Percentiles rank a stretch among this genome's conserved stretches.
These are phyloP conservation scores for Helotiales sp. DNA, from an alignment of 2,329 filamentous ascomycete species.

Conservation along the genomic window DNA sequence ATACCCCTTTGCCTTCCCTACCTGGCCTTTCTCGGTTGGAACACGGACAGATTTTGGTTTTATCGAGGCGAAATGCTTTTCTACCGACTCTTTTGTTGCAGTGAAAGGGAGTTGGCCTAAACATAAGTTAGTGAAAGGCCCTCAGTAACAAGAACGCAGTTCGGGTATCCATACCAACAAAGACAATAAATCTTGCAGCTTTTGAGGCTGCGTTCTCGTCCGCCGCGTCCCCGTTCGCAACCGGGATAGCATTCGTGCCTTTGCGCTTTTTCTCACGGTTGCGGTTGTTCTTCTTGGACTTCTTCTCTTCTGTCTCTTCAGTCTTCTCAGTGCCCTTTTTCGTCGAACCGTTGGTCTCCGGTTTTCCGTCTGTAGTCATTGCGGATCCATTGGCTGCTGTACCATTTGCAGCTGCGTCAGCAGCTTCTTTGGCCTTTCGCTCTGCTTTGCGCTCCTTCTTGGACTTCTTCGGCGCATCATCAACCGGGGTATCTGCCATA, in stretches of 20 bases:
- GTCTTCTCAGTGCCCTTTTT: constrained; percentile 11
- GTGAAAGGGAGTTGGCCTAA: constrained; percentile 86
- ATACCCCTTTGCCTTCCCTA: constrained; percentile 72
- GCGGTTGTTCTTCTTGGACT: constrained; percentile 46
- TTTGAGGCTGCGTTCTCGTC: constrained; percentile 26
- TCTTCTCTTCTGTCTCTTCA: constrained; percentile 35
- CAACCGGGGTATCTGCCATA: constrained; percentile 21
- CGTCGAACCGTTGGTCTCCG: constrained; percentile 17
- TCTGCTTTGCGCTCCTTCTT: constrained; percentile 46
- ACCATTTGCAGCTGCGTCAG: constrained; percentile 35
- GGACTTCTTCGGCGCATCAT: constrained; percentile 41
- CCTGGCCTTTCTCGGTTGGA: constrained; percentile 68
- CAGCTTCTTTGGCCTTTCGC: constrained; percentile 43
- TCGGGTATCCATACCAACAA: constrained; percentile 63
- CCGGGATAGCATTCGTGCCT: constrained; percentile 18
- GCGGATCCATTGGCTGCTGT: neutral
- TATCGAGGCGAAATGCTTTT: constrained; percentile 78
- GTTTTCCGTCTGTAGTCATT: neutral
- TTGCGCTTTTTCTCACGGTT: constrained; percentile 44
- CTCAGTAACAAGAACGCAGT: constrained; percentile 7
- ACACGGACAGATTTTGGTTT: constrained; percentile 73
- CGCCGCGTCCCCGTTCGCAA: constrained; percentile 26
- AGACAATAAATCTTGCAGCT: constrained; percentile 71
- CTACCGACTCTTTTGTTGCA: constrained; percentile 72
- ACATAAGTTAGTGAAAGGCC: constrained; percentile 31